A percentile compares a stretch with the other conserved stretches of the same genome.
phyloP scores from a whole-genome alignment of 331 rosid species.

The Spiraea crenata region DNA sequence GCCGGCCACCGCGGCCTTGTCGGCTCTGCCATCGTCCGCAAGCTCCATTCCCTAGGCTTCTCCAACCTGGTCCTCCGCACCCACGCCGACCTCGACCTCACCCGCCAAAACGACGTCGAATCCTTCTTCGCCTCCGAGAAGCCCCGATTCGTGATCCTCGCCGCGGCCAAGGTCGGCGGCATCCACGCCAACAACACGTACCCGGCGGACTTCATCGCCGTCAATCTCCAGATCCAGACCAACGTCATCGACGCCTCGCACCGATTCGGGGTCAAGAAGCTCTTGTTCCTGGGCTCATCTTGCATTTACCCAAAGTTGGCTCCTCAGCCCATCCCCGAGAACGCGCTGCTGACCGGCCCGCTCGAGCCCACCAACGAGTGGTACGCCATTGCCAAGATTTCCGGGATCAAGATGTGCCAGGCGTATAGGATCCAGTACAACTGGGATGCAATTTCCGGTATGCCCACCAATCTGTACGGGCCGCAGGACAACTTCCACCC shows the following conservation, averaged over 20 bases:
- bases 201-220: slow-evolving; percentile 84
- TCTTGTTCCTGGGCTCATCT: slow-evolving; percentile 84
- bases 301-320: slow-evolving; percentile 96
- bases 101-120: slow-evolving; percentile 79
- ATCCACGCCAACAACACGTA: slow-evolving; percentile 95
- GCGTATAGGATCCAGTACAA: slow-evolving; percentile 78
- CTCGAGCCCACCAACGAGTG: slow-evolving; percentile 97
- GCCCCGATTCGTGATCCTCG: slow-evolving; percentile 75
- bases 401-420: slow-evolving; percentile 97
- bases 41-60: slow-evolving; percentile 69
- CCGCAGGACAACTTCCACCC: slow-evolving; percentile 87
- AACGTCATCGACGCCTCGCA: slow-evolving; percentile 75
- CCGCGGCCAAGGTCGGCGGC: slow-evolving; percentile 98
- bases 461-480: slow-evolving; percentile 94
- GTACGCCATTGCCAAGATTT: slow-evolving; percentile 95
- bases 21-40: slow-evolving; percentile 87
- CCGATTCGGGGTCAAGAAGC: slow-evolving; percentile 67
- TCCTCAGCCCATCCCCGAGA: slow-evolving; percentile 92
- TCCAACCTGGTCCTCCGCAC: slow-evolving; percentile 60
- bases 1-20: slow-evolving; percentile 97
- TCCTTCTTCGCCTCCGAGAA: slow-evolving; percentile 73
- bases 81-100: slow-evolving; percentile 82
- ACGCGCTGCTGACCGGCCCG: slow-evolving; percentile 74
- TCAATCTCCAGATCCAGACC: slow-evolving; percentile 94
- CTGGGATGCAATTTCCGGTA: slow-evolving; percentile 92